Percentiles rank a stretch among this genome's conserved stretches.
Evolutionary conservation across 768 basidiomycete genomes (phyloP).

Genomic region (Kwoniella heveanensis): DNA sequence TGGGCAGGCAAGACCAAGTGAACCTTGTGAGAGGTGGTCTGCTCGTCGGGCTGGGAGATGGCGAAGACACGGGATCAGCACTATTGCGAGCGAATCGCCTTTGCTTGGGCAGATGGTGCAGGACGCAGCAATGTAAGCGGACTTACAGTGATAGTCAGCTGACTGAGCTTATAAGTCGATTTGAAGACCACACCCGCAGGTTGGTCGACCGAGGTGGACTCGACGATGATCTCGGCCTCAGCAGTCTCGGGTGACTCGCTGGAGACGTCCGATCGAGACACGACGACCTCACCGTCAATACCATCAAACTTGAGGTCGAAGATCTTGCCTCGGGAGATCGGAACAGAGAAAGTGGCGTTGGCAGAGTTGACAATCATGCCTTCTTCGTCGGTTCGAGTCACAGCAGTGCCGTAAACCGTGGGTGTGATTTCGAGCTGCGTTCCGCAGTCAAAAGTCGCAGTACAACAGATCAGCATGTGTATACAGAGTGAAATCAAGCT

Average conservation of each 20-base stretch:
- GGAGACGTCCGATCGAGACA: conserved; percentile 15
- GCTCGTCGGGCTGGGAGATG: background rate
- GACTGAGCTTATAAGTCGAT: conserved; percentile 6
- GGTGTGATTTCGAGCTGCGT: background rate
- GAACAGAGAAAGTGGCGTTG: conserved; percentile 32
- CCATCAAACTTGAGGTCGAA: conserved; percentile 21
- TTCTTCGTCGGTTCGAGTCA: conserved; percentile 9
- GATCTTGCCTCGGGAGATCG: conserved; percentile 10
- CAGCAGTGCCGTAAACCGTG: conserved; percentile 6
- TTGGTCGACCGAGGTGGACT: conserved; percentile 24
- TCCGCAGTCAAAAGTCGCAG: background rate
- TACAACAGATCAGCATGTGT: conserved; percentile 11
- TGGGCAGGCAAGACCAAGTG: conserved; percentile 25
- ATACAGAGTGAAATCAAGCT: background rate
- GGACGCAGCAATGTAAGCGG: no score
- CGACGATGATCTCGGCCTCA: conserved; percentile 26
- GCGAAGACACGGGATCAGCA: no score
- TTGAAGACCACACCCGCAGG: conserved; percentile 17
- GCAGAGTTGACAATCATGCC: conserved; percentile 5
- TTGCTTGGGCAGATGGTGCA: no score
- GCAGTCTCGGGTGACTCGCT: background rate
- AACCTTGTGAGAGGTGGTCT: conserved; percentile 15
- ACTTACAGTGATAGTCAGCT: conserved; percentile 25
- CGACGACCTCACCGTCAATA: conserved; percentile 24
- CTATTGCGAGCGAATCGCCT: no score